Evolutionary conservation across 257 asterid genomes (phyloP).

Genomic region (Solanum clarkiae): DNA sequence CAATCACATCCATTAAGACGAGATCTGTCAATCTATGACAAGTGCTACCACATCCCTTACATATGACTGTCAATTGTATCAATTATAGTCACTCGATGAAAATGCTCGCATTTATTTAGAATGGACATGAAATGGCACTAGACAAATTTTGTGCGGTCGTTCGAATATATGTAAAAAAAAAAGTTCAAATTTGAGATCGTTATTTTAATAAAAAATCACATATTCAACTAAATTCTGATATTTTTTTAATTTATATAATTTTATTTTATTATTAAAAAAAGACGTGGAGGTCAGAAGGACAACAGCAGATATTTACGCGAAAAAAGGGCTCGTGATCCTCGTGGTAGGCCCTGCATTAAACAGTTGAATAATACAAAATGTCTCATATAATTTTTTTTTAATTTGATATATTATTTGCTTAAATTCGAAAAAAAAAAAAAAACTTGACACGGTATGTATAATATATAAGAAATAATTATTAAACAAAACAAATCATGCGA

Average conservation of each 20-base stretch:
- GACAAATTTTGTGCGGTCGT: accelerated
- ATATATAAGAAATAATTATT: not conserved
- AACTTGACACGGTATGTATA: not conserved
- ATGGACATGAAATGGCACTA: not conserved
- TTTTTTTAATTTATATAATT: not conserved
- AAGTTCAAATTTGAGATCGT: accelerated
- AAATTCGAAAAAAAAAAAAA: not conserved
- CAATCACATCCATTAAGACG: too few relatives aligned
- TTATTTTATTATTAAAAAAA: not conserved
- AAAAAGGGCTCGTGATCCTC: not conserved
- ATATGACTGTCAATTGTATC: too few relatives aligned
- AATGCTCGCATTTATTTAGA: too few relatives aligned
- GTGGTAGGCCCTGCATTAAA: not conserved
- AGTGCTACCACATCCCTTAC: too few relatives aligned
- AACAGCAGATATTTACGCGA: not conserved
- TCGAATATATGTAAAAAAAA: too few relatives aligned
- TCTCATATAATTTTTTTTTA: not conserved
- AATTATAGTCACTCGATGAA: too few relatives aligned
- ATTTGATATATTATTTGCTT: not conserved
- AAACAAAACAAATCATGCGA: not conserved
- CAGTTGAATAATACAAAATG: not conserved
- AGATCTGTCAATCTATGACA: too few relatives aligned
- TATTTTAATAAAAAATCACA: too few relatives aligned
- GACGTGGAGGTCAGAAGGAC: not conserved
- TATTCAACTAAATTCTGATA: too few relatives aligned